A percentile compares a stretch with the other conserved stretches of the same genome.
Evolutionary conservation across 1,284 basidiomycete species (phyloP).

Genomic region (Apiotrichum gracile): DNA sequence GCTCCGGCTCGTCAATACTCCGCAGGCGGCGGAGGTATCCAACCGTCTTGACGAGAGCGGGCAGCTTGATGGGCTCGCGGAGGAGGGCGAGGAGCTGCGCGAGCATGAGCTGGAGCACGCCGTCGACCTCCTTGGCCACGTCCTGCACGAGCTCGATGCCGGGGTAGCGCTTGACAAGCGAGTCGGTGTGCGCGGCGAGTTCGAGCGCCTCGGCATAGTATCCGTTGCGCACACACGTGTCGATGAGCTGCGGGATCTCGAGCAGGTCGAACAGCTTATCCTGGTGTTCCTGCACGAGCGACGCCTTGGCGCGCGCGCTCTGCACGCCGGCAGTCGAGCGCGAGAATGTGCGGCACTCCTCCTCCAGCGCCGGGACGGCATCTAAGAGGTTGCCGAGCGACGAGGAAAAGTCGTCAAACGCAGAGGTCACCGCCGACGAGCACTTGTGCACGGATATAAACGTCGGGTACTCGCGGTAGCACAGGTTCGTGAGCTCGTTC

Average conservation of each 20-base stretch:
- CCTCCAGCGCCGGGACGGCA: conserved; percentile 64
- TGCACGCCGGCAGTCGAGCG: conserved; percentile 56
- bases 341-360: conserved; percentile 61
- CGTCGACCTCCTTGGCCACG: conserved; percentile 67
- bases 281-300: conserved; percentile 77
- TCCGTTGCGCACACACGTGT: conserved; percentile 84
- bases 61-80: conserved; percentile 78
- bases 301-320: conserved; percentile 63
- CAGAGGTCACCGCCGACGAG: conserved; percentile 56
- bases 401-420: conserved; percentile 61
- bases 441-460: conserved; percentile 70
- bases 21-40: conserved; percentile 76
- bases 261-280: conserved; percentile 85
- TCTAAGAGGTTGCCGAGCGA: conserved; percentile 61
- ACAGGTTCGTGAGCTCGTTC: conserved; percentile 77
- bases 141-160: conserved; percentile 51
- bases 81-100: conserved; percentile 68
- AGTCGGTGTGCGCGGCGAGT: conserved; percentile 61
- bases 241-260: conserved; percentile 80
- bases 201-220: conserved; percentile 86
- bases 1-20: conserved; percentile 57
- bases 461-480: conserved; percentile 78
- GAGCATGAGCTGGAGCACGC: conserved; percentile 52
- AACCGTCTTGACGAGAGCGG: conserved; percentile 79
- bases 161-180: conserved; percentile 50